Percentiles rank a stretch among this genome's conserved stretches.
These are phyloP conservation scores for Aspergillus neoniger DNA, from an alignment of 2,329 filamentous ascomycete species.

Conservation along the genomic window DNA sequence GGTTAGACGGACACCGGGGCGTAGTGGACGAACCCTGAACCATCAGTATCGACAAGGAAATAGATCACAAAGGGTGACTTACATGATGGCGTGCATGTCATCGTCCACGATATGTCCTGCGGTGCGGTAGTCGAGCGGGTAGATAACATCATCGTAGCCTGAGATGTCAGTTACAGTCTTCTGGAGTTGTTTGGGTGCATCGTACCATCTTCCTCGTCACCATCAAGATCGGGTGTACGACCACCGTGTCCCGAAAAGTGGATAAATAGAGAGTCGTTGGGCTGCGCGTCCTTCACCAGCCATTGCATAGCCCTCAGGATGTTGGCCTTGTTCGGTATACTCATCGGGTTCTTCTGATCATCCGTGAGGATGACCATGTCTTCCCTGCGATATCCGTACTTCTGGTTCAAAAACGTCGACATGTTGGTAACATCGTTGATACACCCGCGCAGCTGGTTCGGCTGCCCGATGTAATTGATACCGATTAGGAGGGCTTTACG, in stretches of 20 bases:
- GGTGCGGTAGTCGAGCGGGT: constrained; percentile 71
- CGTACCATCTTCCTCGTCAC: constrained; percentile 70
- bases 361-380: constrained; percentile 98
- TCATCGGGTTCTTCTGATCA: constrained; percentile 96
- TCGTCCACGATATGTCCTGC: constrained; percentile 75
- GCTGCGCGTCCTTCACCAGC: constrained; percentile 90
- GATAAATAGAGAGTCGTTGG: constrained; percentile 94
- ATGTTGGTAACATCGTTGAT: constrained; percentile 98
- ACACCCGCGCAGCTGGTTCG: constrained; percentile 83
- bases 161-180: neutral
- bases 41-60: neutral
- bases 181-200: neutral
- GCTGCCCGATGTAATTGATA: constrained; percentile 94
- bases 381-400: constrained; percentile 87
- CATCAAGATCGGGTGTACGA: constrained; percentile 71
- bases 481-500: constrained; percentile 88
- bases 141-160: constrained; percentile 74
- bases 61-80: constrained; percentile 1
- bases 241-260: constrained; percentile 89
- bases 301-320: constrained; percentile 96
- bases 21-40: constrained; percentile 68
- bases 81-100: constrained; percentile 72
- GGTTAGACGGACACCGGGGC: constrained; percentile 77
- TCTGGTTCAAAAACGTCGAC: constrained; percentile 81
- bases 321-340: constrained; percentile 91